A percentile compares a stretch with the other conserved stretches of the same genome.
Evolutionary conservation across 75 land plant species (phyloP).

Genomic region (Pinus albicaulis): DNA sequence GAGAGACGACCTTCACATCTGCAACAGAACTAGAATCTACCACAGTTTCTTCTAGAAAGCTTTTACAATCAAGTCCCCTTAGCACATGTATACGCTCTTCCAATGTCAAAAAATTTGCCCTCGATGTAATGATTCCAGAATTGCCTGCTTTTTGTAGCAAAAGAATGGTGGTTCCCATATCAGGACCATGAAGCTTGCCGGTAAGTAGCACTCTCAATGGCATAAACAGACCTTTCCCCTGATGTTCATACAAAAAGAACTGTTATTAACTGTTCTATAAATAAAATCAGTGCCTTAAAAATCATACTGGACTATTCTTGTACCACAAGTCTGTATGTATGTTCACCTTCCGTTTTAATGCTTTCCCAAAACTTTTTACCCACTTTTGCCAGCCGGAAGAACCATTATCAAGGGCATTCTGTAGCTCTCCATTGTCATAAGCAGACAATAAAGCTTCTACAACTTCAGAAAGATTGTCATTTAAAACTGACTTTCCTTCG

Average conservation of each 20-base stretch:
- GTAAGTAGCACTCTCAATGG: slow-evolving; percentile 83
- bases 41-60: slow-evolving; percentile 12
- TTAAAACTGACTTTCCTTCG: slow-evolving; percentile 62
- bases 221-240: slow-evolving; percentile 97
- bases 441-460: slow-evolving; percentile 64
- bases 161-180: slow-evolving; percentile 56
- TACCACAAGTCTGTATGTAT: neutral
- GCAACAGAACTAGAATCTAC: neutral
- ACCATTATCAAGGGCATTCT: slow-evolving; percentile 67
- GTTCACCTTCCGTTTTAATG: slow-evolving; percentile 84
- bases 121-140: slow-evolving; percentile 41
- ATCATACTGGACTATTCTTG: neutral
- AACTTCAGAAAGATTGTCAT: slow-evolving; percentile 86
- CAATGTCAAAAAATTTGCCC: slow-evolving; percentile 57
- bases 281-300: neutral
- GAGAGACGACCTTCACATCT: slow-evolving; percentile 2
- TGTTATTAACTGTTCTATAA: neutral
- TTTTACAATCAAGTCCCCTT: slow-evolving; percentile 70
- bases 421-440: slow-evolving; percentile 82
- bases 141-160: slow-evolving; percentile 69
- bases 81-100: slow-evolving; percentile 62
- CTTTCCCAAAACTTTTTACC: slow-evolving; percentile 88
- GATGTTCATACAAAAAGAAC: slow-evolving; percentile 7
- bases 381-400: slow-evolving; percentile 86
- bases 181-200: slow-evolving; percentile 89